A percentile compares a stretch with the other conserved stretches of the same genome.
Evolutionary conservation across 208 protist genomes (phyloP).

Genomic region (Blastocrithidia nonstop): DNA sequence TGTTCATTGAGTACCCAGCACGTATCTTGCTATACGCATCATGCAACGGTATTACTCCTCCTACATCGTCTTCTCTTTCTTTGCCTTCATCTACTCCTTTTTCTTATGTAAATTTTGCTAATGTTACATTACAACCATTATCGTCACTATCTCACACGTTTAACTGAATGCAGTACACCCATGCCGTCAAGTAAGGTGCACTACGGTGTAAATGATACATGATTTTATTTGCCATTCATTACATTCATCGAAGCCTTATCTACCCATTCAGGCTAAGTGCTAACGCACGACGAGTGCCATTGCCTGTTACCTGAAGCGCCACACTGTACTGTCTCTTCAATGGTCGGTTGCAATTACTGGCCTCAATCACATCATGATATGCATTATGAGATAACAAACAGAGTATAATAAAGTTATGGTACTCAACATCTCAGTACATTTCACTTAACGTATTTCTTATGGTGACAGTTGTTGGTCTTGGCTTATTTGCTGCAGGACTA

Average conservation of each 20-base stretch:
- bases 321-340: slow-evolving; percentile 69
- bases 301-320: slow-evolving; percentile 31
- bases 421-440: not conserved
- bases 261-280: slow-evolving; percentile 31
- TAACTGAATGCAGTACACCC: too few species aligned
- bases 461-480: slow-evolving; percentile 2
- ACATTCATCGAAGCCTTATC: slow-evolving; percentile 47
- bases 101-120: not conserved
- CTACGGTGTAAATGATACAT: too few species aligned
- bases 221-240: slow-evolving; percentile 55
- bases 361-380: slow-evolving; percentile 9
- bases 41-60: not conserved
- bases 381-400: not conserved
- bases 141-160: too few species aligned
- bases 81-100: not conserved
- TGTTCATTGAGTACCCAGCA: slow-evolving; percentile 35
- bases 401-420: not conserved
- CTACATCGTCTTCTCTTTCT: not conserved
- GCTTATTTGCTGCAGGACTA: slow-evolving; percentile 26
- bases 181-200: too few species aligned
- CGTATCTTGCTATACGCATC: not conserved
- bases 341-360: slow-evolving; percentile 54
- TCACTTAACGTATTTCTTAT: not conserved
- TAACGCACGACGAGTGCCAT: slow-evolving; percentile 18
- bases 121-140: not conserved